Evolutionary conservation across 257 asterid species (phyloP).

Genomic region (Solanum corneliomulleri): DNA sequence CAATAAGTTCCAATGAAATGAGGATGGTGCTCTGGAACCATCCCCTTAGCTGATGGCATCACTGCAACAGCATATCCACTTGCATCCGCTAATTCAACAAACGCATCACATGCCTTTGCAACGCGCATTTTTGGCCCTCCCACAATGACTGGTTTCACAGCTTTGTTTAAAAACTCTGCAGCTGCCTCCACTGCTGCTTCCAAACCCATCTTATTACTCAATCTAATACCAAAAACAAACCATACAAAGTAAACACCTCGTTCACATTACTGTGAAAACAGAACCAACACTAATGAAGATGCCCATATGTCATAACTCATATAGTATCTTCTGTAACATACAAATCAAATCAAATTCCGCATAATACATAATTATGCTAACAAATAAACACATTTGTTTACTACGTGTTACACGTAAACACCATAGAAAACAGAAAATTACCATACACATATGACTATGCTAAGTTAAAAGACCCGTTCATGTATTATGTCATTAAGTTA

Average conservation of each 20-base stretch:
- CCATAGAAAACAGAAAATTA: too few relatives aligned
- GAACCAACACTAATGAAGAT: background rate
- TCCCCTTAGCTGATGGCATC: slow-evolving; percentile 21
- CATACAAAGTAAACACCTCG: background rate
- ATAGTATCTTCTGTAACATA: background rate
- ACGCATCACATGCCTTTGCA: slow-evolving; percentile 3
- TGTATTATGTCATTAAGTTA: background rate
- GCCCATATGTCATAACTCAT: background rate
- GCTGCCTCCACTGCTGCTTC: slow-evolving; percentile 14
- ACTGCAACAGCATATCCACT: slow-evolving; percentile 14
- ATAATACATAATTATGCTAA: too few relatives aligned
- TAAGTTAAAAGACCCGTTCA: too few relatives aligned
- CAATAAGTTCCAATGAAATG: slow-evolving; percentile 18
- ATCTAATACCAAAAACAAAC: slow-evolving; percentile 17
- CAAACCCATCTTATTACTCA: slow-evolving; percentile 6
- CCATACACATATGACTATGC: too few relatives aligned
- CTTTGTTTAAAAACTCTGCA: slow-evolving; percentile 13
- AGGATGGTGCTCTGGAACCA: slow-evolving; percentile 15
- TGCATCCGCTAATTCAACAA: slow-evolving; percentile 6
- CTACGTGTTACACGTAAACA: too few relatives aligned
- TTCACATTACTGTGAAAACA: background rate
- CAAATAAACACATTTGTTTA: too few relatives aligned
- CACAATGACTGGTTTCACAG: slow-evolving; percentile 16
- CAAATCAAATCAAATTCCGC: background rate
- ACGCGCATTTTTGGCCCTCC: slow-evolving; percentile 21